These are phyloP conservation scores for Neurospora terricola DNA, from an alignment of 495 filamentous ascomycete genomes.

Conservation along the genomic window DNA sequence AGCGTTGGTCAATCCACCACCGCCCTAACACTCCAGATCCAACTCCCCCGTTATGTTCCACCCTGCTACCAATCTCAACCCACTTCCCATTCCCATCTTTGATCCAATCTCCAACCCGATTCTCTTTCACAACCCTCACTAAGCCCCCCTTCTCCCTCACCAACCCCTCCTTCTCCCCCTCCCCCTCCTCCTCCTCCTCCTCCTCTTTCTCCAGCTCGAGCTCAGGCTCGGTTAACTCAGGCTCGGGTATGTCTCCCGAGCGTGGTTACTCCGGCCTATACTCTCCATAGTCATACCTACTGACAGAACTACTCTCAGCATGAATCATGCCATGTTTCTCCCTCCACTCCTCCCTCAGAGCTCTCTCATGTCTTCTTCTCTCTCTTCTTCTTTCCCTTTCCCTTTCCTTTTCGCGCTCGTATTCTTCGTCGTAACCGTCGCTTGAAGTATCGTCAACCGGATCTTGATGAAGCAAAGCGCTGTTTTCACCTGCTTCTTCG, in stretches of 20 bases:
- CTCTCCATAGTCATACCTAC: neutral
- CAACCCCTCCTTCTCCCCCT: neutral
- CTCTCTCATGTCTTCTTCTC: neutral
- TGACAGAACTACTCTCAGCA: neutral
- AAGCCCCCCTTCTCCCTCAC: neutral
- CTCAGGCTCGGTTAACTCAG: conserved; percentile 1
- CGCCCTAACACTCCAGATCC: neutral
- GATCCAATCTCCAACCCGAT: neutral
- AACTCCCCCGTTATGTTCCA: neutral
- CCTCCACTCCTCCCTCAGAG: neutral
- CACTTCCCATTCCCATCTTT: neutral
- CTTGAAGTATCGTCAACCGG: neutral
- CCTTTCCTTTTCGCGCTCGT: neutral
- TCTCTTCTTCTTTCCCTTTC: neutral
- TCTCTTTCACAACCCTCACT: neutral
- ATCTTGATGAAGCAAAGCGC: neutral
- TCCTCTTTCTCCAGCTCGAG: neutral
- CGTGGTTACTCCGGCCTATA: neutral
- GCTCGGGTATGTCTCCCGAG: neutral
- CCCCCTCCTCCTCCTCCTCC: neutral
- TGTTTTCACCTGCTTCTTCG: neutral
- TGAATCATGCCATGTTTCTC: neutral
- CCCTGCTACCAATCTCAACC: neutral
- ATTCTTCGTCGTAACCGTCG: neutral
- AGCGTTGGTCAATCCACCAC: no score